Evolutionary conservation across 257 asterid species (phyloP).

Genomic region (Forsythia viridissima): DNA sequence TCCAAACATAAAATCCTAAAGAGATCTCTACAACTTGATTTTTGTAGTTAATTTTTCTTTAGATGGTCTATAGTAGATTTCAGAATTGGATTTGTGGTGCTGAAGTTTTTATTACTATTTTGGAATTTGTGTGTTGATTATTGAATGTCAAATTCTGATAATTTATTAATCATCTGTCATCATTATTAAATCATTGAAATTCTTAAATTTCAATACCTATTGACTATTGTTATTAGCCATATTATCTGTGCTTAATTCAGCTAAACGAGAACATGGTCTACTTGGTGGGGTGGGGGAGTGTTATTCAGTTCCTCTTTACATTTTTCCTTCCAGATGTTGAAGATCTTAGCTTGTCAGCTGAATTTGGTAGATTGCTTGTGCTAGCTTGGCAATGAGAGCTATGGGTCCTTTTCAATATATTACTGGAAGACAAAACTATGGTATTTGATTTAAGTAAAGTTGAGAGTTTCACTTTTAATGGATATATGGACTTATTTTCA

Average conservation of each 20-base stretch:
- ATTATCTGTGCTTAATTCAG: neutral
- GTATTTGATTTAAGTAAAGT: neutral
- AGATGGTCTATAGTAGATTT: neutral
- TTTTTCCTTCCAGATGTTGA: neutral
- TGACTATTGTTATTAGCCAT: neutral
- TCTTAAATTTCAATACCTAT: too few relatives aligned
- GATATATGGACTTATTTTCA: neutral
- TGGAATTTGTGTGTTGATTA: neutral
- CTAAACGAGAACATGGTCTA: neutral
- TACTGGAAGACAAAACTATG: neutral
- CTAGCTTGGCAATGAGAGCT: neutral
- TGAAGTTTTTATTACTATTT: neutral
- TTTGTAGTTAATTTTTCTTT: neutral
- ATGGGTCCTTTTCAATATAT: neutral
- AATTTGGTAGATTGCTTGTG: neutral
- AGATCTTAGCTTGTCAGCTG: neutral
- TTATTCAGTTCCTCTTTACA: neutral
- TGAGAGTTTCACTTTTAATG: neutral
- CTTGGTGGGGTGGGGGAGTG: neutral
- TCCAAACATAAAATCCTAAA: too few relatives aligned
- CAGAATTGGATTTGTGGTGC: neutral
- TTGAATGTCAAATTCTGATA: neutral
- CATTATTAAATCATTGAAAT: neutral
- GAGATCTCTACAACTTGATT: too few relatives aligned
- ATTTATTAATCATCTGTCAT: neutral